Conservation (phyloP, 495 filamentous ascomycete species). For the Saxispiralis lemnorum region DNA sequence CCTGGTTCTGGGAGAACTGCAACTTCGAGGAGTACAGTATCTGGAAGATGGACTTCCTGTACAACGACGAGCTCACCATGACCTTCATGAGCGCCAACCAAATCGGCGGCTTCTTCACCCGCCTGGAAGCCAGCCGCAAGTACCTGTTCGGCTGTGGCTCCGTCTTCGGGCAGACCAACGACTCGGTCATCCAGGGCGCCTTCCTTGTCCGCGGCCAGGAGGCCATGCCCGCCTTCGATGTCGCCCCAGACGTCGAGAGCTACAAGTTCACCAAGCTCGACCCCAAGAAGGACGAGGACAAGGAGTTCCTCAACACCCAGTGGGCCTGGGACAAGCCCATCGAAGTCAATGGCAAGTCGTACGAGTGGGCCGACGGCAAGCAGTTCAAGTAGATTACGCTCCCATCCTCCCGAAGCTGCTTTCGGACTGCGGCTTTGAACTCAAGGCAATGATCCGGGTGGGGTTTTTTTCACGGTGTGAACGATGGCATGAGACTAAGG, state of each 20-base stretch:
- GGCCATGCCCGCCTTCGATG: constrained; percentile 69
- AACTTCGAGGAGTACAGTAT: constrained; percentile 88
- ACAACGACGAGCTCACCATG: constrained; percentile 90
- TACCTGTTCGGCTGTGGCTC: constrained; percentile 87
- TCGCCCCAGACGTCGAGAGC: constrained; percentile 92
- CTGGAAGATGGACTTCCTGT: constrained; percentile 88
- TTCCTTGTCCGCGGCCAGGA: constrained; percentile 91
- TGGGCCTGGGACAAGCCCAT: constrained; percentile 83
- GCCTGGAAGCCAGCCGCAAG: constrained; percentile 95
- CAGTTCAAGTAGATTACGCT: constrained; percentile 73
- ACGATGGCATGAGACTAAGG: too few species aligned
- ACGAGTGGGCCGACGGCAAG: constrained; percentile 68
- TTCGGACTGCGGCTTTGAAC: too few species aligned
- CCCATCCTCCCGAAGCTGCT: too few species aligned
- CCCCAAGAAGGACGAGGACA: constrained; percentile 61
- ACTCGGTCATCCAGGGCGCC: constrained; percentile 75
- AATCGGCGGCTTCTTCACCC: constrained; percentile 89
- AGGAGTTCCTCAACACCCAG: constrained; percentile 64
- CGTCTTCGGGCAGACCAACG: constrained; percentile 73
- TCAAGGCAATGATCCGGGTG: too few species aligned
- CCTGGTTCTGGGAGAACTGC: constrained; percentile 94
- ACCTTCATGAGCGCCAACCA: constrained; percentile 98
- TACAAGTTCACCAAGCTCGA: constrained; percentile 94
- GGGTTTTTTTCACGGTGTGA: too few species aligned
- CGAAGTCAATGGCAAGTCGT: constrained; percentile 63